These are phyloP conservation scores for Rhododendron henanense DNA, from an alignment of 148 eudicot species.

Conservation along the genomic window DNA sequence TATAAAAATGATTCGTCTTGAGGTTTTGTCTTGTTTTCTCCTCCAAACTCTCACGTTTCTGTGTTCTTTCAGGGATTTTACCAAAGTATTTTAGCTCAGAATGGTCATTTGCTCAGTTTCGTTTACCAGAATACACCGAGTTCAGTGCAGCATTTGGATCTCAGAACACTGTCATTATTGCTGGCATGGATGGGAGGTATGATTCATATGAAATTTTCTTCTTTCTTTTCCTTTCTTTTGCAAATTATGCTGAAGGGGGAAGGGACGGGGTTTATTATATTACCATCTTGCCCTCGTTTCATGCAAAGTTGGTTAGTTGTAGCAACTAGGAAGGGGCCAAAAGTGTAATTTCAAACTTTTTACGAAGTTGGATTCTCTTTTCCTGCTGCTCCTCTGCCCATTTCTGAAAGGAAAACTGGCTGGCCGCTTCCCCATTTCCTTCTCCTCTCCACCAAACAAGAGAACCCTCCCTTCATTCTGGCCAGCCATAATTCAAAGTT, in stretches of 20 bases:
- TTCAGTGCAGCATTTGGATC: conserved; percentile 84
- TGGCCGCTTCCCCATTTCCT: background rate
- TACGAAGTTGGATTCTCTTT: background rate
- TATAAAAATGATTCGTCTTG: background rate
- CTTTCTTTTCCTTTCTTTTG: background rate
- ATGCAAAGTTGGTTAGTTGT: background rate
- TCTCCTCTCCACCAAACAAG: background rate
- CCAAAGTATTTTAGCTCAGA: conserved; percentile 96
- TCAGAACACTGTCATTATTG: conserved; percentile 64
- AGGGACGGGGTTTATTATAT: background rate
- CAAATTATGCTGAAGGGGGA: background rate
- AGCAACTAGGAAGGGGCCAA: conserved; percentile 8
- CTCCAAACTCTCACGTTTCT: conserved; percentile 7
- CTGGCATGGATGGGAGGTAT: conserved; percentile 95
- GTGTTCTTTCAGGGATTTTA: conserved; percentile 53
- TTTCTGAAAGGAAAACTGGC: background rate
- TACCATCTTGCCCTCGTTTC: background rate
- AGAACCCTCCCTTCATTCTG: background rate
- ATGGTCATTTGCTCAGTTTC: conserved; percentile 97
- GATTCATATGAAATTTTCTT: conserved; percentile 7
- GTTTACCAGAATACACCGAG: conserved; percentile 61
- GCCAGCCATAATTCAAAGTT: background rate
- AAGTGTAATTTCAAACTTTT: background rate
- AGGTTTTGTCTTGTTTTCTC: background rate
- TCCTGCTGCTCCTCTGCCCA: background rate